These are phyloP conservation scores for Pythium pyrilobum DNA, from an alignment of 352 stramenopile species.

Conservation along the genomic window DNA sequence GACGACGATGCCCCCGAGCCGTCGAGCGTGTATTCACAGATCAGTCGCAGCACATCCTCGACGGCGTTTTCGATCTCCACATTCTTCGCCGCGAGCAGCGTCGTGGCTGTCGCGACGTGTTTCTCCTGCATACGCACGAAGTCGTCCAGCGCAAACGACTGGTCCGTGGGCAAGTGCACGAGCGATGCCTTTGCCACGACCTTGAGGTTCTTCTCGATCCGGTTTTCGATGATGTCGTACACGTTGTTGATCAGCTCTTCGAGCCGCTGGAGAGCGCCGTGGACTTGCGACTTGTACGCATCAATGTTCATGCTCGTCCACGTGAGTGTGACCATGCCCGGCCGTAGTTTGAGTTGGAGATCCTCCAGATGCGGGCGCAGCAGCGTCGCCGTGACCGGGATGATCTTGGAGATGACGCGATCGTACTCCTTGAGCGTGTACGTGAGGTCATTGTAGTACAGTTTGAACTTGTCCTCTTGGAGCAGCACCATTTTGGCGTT, in stretches of 20 bases:
- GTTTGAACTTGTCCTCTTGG: slow-evolving; percentile 86
- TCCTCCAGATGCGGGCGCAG: slow-evolving; percentile 71
- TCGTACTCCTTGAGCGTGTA: slow-evolving; percentile 83
- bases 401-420: slow-evolving; percentile 65
- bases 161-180: slow-evolving; percentile 69
- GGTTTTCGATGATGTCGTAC: slow-evolving; percentile 78
- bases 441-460: slow-evolving; percentile 78
- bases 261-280: slow-evolving; percentile 57
- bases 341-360: slow-evolving; percentile 66
- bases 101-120: slow-evolving; percentile 54
- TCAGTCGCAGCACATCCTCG: slow-evolving; percentile 65
- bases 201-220: slow-evolving; percentile 82
- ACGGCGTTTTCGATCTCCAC: slow-evolving; percentile 84
- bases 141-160: slow-evolving; percentile 82
- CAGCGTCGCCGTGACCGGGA: slow-evolving; percentile 50
- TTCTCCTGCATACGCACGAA: slow-evolving; percentile 83
- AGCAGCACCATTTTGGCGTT: slow-evolving; percentile 81
- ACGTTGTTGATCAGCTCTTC: slow-evolving; percentile 83
- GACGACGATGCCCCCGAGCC: background rate
- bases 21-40: slow-evolving; percentile 71
- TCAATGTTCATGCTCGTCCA: slow-evolving; percentile 91
- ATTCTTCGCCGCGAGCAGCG: slow-evolving; percentile 72
- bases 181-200: slow-evolving; percentile 74
- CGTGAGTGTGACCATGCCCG: slow-evolving; percentile 80
- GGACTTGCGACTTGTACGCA: slow-evolving; percentile 63